Percentiles rank a stretch among this genome's conserved stretches.
Conservation (phyloP, 495 filamentous ascomycete genomes). For the Podospora comata region DNA sequence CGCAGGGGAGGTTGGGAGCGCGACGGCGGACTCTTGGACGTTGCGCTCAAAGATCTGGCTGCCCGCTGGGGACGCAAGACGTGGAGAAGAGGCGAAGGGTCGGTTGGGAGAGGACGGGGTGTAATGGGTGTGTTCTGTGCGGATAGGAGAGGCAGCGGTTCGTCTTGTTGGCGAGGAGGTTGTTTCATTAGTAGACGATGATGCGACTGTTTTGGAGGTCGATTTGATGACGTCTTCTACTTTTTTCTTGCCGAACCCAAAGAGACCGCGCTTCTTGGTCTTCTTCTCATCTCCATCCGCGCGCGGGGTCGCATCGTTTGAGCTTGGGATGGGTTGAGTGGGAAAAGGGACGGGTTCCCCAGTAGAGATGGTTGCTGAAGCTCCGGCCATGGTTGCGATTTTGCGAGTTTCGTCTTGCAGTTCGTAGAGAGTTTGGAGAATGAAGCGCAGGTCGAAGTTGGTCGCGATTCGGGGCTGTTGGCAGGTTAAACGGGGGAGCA, state of each 20-base stretch:
- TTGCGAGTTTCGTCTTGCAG: neutral
- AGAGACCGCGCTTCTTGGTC: constrained; percentile 52
- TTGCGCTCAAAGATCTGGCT: constrained; percentile 93
- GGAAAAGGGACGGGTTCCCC: constrained; percentile 25
- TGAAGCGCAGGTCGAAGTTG: neutral
- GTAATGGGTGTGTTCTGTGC: constrained; percentile 43
- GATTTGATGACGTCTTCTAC: constrained; percentile 47
- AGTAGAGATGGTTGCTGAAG: constrained; percentile 22
- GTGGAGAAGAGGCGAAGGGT: constrained; percentile 55
- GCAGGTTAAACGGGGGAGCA: constrained; percentile 1
- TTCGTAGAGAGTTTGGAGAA: neutral
- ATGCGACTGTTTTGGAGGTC: constrained; percentile 17
- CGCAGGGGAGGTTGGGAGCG: constrained; percentile 64
- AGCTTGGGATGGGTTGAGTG: constrained; percentile 31
- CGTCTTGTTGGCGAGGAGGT: constrained; percentile 25
- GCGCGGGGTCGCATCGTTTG: constrained; percentile 38
- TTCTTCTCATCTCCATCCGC: constrained; percentile 41
- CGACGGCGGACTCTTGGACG: constrained; percentile 70
- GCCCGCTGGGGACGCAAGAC: constrained; percentile 61
- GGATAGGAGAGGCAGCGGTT: constrained; percentile 45
- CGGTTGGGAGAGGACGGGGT: constrained; percentile 51
- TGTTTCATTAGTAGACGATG: constrained; percentile 25
- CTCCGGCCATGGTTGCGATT: neutral
- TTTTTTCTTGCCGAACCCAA: constrained; percentile 67
- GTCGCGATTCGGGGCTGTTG: neutral